phyloP scores from a whole-genome alignment of 2,329 filamentous ascomycete genomes.

The Epichloe coenophiala region DNA sequence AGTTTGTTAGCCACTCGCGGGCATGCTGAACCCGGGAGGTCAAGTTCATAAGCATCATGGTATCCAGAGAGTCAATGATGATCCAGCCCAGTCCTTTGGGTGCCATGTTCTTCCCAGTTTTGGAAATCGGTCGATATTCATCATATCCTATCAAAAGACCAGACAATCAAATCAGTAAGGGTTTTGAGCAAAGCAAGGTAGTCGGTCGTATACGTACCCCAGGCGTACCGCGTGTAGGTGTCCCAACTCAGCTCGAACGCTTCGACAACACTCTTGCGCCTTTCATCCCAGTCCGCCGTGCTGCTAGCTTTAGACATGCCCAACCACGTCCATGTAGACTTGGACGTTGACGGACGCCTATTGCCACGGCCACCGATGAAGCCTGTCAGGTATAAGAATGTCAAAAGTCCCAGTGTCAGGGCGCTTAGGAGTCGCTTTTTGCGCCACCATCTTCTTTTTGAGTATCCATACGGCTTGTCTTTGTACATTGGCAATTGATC shows the following conservation, averaged over 20 bases:
- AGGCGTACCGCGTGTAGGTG: constrained; percentile 82
- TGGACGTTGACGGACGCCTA: constrained; percentile 22
- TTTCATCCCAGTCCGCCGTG: constrained; percentile 58
- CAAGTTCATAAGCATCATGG: constrained; percentile 95
- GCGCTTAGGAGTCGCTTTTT: constrained; percentile 50
- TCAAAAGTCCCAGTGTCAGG: constrained; percentile 38
- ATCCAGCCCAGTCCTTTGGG: constrained; percentile 91
- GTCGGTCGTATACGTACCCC: constrained; percentile 51
- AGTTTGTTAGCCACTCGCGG: constrained; percentile 73
- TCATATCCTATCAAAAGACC: constrained; percentile 49
- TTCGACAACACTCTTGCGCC: constrained; percentile 72
- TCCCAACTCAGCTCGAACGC: constrained; percentile 89
- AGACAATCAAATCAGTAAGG: constrained; percentile 15
- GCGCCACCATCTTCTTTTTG: constrained; percentile 43
- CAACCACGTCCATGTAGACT: constrained; percentile 40
- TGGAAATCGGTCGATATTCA: constrained; percentile 73
- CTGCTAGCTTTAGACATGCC: constrained; percentile 31
- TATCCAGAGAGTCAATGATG: constrained; percentile 90
- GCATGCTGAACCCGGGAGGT: constrained; percentile 75
- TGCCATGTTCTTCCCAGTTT: constrained; percentile 72
- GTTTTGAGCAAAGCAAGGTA: neutral
- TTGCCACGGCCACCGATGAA: constrained; percentile 30
- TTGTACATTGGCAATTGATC: constrained; percentile 82
- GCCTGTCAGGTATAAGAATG: constrained; percentile 58
- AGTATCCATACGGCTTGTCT: constrained; percentile 81